Evolutionary conservation across 2,329 filamentous ascomycete species (phyloP), one percentile per base, ranked within the genome.

Genomic region (Diplocarpon mali): DNA sequence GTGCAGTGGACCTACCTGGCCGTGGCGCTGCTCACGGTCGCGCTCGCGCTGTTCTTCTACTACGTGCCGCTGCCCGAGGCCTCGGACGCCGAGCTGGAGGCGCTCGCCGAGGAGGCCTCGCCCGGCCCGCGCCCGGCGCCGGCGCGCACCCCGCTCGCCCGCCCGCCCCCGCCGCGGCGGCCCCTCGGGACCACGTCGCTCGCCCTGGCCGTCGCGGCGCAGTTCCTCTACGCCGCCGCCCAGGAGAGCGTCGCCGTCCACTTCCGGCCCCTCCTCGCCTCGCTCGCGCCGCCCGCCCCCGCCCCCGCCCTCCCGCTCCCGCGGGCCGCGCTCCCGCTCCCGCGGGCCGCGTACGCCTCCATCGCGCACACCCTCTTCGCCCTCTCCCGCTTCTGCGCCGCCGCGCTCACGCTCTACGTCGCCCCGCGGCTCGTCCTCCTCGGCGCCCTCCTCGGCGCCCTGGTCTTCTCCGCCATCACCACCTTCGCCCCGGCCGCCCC

Each of bases 1-100:
- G 83, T 90, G 1, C 86, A 92, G 62, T 93, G 83, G 82, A 84
- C 85, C 0, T 92, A 92, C 55, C 72, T 92, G n/a, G 82, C 80
- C 44, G 82, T 90, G 49, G 85, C 84, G 0, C 69, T 83, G 17
- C 80, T 88, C 45, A 85, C 83, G 46, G 83, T 82, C 42, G 67
- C 75, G 2, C 69, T 93, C 2, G 83, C 78, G 0, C 65, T 82
- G 3, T 76, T 82, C 58, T 80, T 83, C 60, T 82, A 76, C 58
- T 83, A 82, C 55, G 76, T 80, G 69, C 78, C 78, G 0, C 64
- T 82, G 2, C 77, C 78, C 0, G 78, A 67, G 76, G 52, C 67
- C 68, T 2, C 63, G 65, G 48, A 76, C 70, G 53, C 67, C 16
- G 72, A 75, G 1, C 53, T 78, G 5, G 69, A 76, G 52, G 64